Percentiles rank a stretch among this genome's conserved stretches.
Evolutionary conservation across 169 alveolate genomes (phyloP).

Genomic region (Plasmodium cynomolgi): DNA sequence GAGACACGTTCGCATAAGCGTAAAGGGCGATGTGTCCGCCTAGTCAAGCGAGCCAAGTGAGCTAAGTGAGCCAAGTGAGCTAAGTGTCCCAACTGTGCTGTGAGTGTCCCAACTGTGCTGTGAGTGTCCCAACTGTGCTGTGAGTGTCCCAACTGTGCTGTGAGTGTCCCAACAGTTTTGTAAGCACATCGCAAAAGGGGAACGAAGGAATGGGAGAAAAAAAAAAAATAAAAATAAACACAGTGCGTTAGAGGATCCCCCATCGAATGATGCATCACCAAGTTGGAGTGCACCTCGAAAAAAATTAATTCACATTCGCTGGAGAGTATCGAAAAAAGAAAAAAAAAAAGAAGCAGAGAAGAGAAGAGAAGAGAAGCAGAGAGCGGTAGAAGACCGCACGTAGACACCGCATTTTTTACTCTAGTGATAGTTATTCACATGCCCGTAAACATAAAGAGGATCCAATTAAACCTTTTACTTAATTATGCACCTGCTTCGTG

Average conservation of each 20-base stretch:
- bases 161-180: not conserved
- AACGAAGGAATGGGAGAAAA: not conserved
- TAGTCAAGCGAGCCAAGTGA: not conserved
- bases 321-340: not conserved
- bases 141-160: not conserved
- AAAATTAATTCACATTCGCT: not conserved
- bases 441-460: not conserved
- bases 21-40: not conserved
- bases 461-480: not conserved
- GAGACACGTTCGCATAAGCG: not conserved
- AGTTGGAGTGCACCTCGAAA: not conserved
- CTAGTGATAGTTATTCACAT: not conserved
- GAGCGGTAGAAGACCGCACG: not conserved
- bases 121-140: no score
- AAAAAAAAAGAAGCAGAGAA: not conserved
- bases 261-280: not conserved
- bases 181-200: not conserved
- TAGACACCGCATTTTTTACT: not conserved
- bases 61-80: not conserved
- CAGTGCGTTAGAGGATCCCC: not conserved
- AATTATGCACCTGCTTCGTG: not conserved
- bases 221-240: not conserved
- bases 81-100: no score
- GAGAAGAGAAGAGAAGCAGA: not conserved
- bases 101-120: not conserved